phyloP scores from a whole-genome alignment of 305 asterid species.

The Fraxinus velutina region DNA sequence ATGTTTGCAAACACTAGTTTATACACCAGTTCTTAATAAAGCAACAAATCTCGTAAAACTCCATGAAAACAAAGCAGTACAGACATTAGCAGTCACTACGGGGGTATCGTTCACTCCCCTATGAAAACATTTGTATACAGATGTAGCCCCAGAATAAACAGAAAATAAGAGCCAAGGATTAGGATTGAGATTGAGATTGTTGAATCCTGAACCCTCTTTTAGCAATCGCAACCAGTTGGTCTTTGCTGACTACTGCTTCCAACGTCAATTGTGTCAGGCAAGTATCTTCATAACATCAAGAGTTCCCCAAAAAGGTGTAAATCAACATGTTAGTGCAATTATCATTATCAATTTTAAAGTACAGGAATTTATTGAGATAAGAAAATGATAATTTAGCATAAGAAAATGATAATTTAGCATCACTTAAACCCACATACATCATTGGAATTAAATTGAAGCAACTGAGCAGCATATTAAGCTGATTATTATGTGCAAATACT shows the following conservation, averaged over 20 bases:
- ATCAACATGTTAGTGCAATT: neutral
- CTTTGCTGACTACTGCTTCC: constrained; percentile 66
- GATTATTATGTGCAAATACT: neutral
- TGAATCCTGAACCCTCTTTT: constrained; percentile 6
- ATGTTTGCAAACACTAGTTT: neutral
- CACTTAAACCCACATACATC: neutral
- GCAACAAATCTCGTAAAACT: neutral
- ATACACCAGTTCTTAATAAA: neutral
- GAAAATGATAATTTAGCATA: neutral
- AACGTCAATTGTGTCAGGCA: constrained; percentile 93
- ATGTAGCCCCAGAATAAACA: constrained; percentile 5
- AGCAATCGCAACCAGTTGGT: constrained; percentile 77
- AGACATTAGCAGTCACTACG: neutral
- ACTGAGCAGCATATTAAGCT: neutral
- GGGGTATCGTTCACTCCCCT: neutral
- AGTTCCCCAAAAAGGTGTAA: neutral
- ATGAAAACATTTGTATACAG: constrained; percentile 24
- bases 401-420: neutral
- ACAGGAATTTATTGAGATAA: neutral
- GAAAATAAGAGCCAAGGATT: neutral
- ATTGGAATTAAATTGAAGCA: neutral
- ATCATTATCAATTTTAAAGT: neutral
- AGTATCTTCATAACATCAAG: constrained; percentile 48
- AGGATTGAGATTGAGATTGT: neutral
- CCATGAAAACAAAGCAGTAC: neutral